These are phyloP conservation scores for Phytophthora rubi DNA, from an alignment of 352 stramenopile species.

Conservation along the genomic window DNA sequence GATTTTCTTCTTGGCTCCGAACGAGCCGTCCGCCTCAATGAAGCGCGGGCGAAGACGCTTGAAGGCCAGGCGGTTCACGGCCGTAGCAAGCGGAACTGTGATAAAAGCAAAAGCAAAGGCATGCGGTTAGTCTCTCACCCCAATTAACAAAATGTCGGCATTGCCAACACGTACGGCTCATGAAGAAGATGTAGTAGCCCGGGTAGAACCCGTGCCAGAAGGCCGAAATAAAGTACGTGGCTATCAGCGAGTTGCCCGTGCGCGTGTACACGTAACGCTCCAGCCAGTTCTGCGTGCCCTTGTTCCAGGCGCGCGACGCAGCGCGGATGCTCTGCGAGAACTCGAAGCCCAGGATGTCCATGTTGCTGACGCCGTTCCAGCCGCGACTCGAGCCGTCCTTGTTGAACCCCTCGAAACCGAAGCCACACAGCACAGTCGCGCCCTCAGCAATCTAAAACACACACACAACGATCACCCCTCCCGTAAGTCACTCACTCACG, in stretches of 20 bases:
- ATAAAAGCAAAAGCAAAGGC: not conserved
- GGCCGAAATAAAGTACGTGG: constrained; percentile 95
- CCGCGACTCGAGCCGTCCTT: constrained; percentile 73
- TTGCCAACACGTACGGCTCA: no score
- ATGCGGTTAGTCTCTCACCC: not conserved
- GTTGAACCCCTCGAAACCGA: constrained; percentile 95
- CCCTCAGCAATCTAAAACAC: constrained; percentile 49
- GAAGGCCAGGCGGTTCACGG: constrained; percentile 72
- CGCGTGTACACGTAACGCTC: constrained; percentile 98
- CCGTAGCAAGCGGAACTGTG: constrained; percentile 64
- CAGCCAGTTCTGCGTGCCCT: constrained; percentile 96
- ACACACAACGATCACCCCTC: not conserved
- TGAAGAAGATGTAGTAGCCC: constrained; percentile 98
- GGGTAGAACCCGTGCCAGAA: constrained; percentile 99
- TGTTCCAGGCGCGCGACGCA: constrained; percentile 96
- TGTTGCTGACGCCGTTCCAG: constrained; percentile 95
- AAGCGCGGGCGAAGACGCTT: constrained; percentile 75
- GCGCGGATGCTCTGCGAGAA: constrained; percentile 71
- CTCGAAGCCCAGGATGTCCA: constrained; percentile 97
- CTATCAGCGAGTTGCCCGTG: constrained; percentile 91
- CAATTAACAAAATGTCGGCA: no score
- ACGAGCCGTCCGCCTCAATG: constrained; percentile 61
- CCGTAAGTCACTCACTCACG: not conserved
- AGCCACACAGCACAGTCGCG: constrained; percentile 76
- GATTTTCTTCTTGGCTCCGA: constrained; percentile 56